These are phyloP conservation scores for Botrytis deweyae DNA, from an alignment of 2,329 filamentous ascomycete genomes.

Conservation along the genomic window DNA sequence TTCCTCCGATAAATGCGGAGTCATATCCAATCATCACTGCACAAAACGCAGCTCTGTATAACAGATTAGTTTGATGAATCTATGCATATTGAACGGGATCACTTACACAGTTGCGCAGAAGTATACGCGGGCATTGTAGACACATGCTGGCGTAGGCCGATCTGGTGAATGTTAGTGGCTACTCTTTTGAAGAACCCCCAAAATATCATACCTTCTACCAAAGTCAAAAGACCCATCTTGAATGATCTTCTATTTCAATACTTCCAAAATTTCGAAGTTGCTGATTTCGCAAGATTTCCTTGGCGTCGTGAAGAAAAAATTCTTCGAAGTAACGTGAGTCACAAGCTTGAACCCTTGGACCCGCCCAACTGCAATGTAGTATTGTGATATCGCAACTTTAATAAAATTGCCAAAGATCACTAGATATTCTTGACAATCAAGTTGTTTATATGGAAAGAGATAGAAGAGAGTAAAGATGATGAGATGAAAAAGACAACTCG, in stretches of 20 bases:
- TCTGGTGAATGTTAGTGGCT: slow-evolving; percentile 22
- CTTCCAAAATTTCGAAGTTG: not conserved
- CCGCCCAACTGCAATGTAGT: not conserved
- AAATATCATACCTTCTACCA: slow-evolving; percentile 52
- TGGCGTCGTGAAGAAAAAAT: slow-evolving; percentile 16
- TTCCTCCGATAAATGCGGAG: slow-evolving; percentile 33
- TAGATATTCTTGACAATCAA: not conserved
- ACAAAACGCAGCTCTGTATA: slow-evolving; percentile 51
- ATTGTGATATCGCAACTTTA: not conserved
- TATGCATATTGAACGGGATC: not conserved
- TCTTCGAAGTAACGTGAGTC: slow-evolving; percentile 12
- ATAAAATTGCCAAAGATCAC: not conserved
- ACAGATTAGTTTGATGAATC: not conserved
- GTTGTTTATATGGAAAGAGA: not conserved
- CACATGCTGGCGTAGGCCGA: slow-evolving; percentile 32
- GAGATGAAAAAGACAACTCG: slow-evolving; percentile 47
- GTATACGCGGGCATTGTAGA: slow-evolving; percentile 34
- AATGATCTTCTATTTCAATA: not conserved
- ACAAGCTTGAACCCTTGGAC: slow-evolving; percentile 16
- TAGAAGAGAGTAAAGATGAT: slow-evolving; percentile 21
- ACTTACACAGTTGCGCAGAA: slow-evolving; percentile 29
- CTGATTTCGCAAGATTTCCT: not conserved
- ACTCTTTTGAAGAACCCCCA: slow-evolving; percentile 47
- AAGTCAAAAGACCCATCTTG: slow-evolving; percentile 45
- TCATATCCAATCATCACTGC: slow-evolving; percentile 48